Percentiles rank a stretch among this genome's conserved stretches.
phyloP scores from a whole-genome alignment of 345 rosid species.

The Linum usitatissimum region DNA sequence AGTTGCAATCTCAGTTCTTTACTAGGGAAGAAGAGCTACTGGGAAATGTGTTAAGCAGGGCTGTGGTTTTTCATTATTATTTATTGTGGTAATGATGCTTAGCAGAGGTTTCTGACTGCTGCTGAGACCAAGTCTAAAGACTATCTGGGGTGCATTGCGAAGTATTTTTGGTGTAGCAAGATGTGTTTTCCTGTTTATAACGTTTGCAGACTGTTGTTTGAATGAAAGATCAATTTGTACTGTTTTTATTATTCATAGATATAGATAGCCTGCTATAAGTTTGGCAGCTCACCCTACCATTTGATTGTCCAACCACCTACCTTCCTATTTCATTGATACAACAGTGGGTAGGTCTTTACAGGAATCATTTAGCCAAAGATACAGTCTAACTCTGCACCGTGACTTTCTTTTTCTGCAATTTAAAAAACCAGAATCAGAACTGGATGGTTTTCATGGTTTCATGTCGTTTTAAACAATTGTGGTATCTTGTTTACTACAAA shows the following conservation, averaged over 20 bases:
- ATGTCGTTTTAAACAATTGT: too few species aligned
- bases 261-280: neutral
- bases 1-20: too few species aligned
- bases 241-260: too few species aligned
- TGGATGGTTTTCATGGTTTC: too few species aligned
- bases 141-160: neutral
- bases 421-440: too few species aligned
- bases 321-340: neutral
- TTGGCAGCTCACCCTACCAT: neutral
- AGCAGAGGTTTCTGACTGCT: neutral
- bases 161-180: neutral
- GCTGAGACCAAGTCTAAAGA: neutral
- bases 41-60: too few species aligned
- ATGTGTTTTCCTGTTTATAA: too few species aligned
- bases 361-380: neutral
- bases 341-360: neutral
- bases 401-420: neutral
- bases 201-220: too few species aligned
- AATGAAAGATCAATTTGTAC: too few species aligned
- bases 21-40: too few species aligned
- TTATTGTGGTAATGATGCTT: neutral
- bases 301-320: neutral
- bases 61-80: too few species aligned
- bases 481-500: too few species aligned
- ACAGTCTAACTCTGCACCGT: neutral